Percentiles rank a stretch among this genome's conserved stretches.
Conservation (phyloP, 768 basidiomycete genomes). For the Boletus coccyginus region DNA sequence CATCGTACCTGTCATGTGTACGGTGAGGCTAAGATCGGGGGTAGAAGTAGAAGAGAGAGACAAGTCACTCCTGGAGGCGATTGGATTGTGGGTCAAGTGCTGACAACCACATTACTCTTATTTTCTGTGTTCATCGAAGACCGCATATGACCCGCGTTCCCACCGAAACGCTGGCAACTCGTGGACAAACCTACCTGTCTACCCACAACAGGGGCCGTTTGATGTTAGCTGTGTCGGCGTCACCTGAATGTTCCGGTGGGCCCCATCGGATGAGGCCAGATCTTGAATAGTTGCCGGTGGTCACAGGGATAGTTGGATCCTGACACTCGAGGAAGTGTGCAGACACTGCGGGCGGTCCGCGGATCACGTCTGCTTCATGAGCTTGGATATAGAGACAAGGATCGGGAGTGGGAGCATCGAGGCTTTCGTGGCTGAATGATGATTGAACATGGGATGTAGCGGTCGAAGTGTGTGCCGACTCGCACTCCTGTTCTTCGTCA, state of each 20-base stretch:
- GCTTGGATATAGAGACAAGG: slow-evolving; percentile 56
- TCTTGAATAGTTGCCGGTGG: slow-evolving; percentile 16
- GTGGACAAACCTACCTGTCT: slow-evolving; percentile 69
- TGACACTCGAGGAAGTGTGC: slow-evolving; percentile 36
- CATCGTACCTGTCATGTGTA: slow-evolving; percentile 62
- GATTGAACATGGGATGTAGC: not conserved
- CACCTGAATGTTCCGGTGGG: slow-evolving; percentile 9
- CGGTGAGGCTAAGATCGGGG: slow-evolving; percentile 19
- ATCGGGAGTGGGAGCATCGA: slow-evolving; percentile 13
- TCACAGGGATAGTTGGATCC: slow-evolving; percentile 2
- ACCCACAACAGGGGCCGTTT: slow-evolving; percentile 51
- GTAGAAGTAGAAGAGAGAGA: slow-evolving; percentile 17
- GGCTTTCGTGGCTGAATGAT: not conserved
- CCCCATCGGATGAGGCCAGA: slow-evolving; percentile 37
- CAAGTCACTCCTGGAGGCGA: slow-evolving; percentile 1
- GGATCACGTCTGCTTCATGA: slow-evolving; percentile 72
- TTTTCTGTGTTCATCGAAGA: slow-evolving; percentile 2
- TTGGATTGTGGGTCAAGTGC: slow-evolving; percentile 2
- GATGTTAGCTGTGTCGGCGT: slow-evolving; percentile 1
- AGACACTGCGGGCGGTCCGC: slow-evolving; percentile 43
- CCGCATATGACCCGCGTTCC: slow-evolving; percentile 5
- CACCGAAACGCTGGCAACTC: slow-evolving; percentile 7
- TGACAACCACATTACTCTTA: slow-evolving; percentile 7
- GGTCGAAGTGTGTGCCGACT: no score
- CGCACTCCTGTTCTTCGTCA: slow-evolving; percentile 13